These are phyloP conservation scores for Lantana camara DNA, from an alignment of 257 asterid species.

Conservation along the genomic window DNA sequence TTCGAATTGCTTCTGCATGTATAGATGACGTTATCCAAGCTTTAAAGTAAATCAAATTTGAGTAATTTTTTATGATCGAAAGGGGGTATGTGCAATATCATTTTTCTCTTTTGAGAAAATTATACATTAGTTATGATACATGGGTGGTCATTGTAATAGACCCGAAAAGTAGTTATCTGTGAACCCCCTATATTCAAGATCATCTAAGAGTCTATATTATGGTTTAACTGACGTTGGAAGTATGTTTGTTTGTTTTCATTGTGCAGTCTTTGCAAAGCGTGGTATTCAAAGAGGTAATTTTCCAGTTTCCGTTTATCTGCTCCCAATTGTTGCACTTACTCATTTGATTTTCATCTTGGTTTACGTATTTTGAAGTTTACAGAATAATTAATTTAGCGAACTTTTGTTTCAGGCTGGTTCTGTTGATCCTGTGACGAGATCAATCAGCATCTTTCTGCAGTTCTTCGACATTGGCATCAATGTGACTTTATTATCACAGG, in stretches of 20 bases:
- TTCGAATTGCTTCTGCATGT: not conserved
- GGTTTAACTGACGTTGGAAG: constrained; percentile 29
- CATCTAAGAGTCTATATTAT: constrained; percentile 3
- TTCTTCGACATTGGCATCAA: constrained; percentile 92
- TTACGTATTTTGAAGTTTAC: constrained; percentile 11
- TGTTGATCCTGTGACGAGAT: constrained; percentile 90
- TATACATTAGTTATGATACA: no score
- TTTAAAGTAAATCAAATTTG: no score
- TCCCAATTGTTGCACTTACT: constrained; percentile 13
- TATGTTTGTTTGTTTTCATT: constrained; percentile 25
- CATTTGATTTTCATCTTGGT: constrained; percentile 23
- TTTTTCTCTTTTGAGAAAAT: no score
- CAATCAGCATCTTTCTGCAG: constrained; percentile 94
- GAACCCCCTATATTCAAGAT: not conserved
- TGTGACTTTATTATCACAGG: constrained; percentile 93
- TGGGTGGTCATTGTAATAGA: not conserved
- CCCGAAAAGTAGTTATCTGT: not conserved
- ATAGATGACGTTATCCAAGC: no score
- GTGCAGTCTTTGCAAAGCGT: constrained; percentile 98
- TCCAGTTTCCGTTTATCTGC: constrained; percentile 17
- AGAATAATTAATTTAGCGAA: constrained; percentile 27
- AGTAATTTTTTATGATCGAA: no score
- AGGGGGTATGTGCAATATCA: no score
- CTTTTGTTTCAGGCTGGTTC: constrained; percentile 79
- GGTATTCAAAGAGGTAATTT: constrained; percentile 88